Evolutionary conservation across 306 rosid species (phyloP), one percentile per base, ranked within the genome.

Genomic region (Argentina anserina): DNA sequence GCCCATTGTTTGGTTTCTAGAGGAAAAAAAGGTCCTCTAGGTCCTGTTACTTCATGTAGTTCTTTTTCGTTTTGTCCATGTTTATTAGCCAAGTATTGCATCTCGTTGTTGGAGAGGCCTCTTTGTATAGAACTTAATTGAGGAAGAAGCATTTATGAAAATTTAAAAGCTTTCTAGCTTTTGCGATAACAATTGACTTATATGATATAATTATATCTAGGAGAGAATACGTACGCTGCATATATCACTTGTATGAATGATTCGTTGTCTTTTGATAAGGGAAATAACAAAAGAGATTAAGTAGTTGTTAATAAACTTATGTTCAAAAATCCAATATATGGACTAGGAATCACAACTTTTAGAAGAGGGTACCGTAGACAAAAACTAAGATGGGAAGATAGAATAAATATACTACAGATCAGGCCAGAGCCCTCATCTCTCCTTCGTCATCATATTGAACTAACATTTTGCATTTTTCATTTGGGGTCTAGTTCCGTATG

Each of bases 121-220:
- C 42, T 45, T 17, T 68, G 60, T 68, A 67, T 67, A 68, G 18
- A 68, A 68, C 6, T 29, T n/a, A n/a, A n/a, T n/a, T 67, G 59
- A 46, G 59, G 59, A 31, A 49, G 45, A 31, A n/a, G 40, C 52
- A 65, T 41, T 28, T 13, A 56, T 56, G 13, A 60, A 29, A 60
- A 14, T 15, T 12, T 26, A 9, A 56, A 4, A 18, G 26, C 34
- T 56, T 10, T 56, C 18, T 3, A 26, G 33, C 18, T 10, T 7
- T 25, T 55, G 18, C 11, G 62, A 56, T 56, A 5, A 56, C 34
- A 56, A 11, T 23, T 25, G 31, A 25, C 31, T 23, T 8, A 26
- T 3, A 26, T 10, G 62, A 52, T 52, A 18, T 23, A 52, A 5
- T 6, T 18, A 4, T 18, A 1, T 7, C 5, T 21, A 47, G 0